Base-by-base conservation (phyloP, 768 basidiomycete species). In the Termitomyces sp. region DNA sequence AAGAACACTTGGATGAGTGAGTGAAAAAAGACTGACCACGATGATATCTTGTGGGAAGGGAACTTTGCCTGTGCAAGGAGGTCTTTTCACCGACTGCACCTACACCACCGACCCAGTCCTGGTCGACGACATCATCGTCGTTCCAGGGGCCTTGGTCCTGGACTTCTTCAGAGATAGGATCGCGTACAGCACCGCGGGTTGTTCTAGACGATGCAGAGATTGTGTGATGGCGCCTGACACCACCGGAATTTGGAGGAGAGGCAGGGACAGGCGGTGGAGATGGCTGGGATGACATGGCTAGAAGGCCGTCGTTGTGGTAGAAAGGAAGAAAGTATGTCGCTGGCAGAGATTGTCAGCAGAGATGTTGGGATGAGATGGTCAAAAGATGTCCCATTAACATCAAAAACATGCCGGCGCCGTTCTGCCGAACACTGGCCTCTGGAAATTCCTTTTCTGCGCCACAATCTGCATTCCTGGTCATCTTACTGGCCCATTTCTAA, bases 51-150 rank as follows among this genome's bases (percentile, higher is more conserved):
- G 90, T 89, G 1, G 90, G 90, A 53, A 92, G 78, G 22, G 90
- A 92, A 54, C 82, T 83, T 71, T 92, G 90, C 46, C 90, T 77
- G 67, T 91, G 90, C 53, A 92, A 76, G 38, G 82, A 84, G 7
- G 84, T 80, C 70, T 90, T 90, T 70, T 91, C 90, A 46, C 89
- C 90, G 25, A 91, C 90, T 42, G 88, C 88, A 38, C 90, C 90
- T 49, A 90, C 83, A 22, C 85, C 84, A 32, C 88, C 88, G 29
- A 86, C 84, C 89, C 89, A 89, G 66, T 90, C 88, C 54, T 89
- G 79, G 63, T 83, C 88, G 57, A 90, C 88, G 42, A 82, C 76
- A 63, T 90, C 88, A 64, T 91, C 89, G 56, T 90, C 86, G 65
- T 83, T 82, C 81, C 83, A 87, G 41, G 71, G 72, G 41, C 79